A percentile compares a stretch with the other conserved stretches of the same genome.
Evolutionary conservation across 805 yeast species (phyloP).

Genomic region (Scheffersomyces amazonensis): DNA sequence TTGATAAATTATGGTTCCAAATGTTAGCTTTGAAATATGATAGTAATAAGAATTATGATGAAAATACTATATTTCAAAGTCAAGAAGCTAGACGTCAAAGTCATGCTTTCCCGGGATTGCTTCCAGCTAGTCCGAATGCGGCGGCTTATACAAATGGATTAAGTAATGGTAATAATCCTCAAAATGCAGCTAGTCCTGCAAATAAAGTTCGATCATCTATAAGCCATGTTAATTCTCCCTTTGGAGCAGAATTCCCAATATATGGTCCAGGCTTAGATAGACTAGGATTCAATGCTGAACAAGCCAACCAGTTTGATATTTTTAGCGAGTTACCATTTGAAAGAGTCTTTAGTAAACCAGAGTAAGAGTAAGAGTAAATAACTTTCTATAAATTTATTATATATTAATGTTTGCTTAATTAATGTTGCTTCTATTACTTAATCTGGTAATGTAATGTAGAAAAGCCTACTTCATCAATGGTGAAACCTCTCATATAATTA

Average conservation of each 20-base stretch:
- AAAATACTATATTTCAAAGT: neutral
- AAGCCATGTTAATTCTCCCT: neutral
- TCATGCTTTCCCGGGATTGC: neutral
- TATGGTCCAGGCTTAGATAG: constrained; percentile 1
- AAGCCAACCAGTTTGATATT: constrained; percentile 18
- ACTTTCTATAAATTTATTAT: too few relatives aligned
- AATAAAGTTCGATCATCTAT: neutral
- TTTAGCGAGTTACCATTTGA: constrained; percentile 26
- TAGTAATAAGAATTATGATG: neutral
- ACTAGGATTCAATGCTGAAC: constrained; percentile 13
- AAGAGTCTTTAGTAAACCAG: neutral
- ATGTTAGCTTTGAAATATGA: constrained; percentile 28
- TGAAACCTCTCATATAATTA: too few relatives aligned
- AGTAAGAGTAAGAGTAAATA: too few relatives aligned
- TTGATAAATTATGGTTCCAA: constrained; percentile 35
- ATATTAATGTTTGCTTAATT: too few relatives aligned
- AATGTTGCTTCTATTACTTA: too few relatives aligned
- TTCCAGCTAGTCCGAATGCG: neutral
- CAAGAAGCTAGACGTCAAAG: neutral
- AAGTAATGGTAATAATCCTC: neutral
- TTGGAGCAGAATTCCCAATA: neutral
- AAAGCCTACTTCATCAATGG: too few relatives aligned
- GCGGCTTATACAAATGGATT: too few relatives aligned
- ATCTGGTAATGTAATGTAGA: too few relatives aligned
- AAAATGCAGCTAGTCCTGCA: neutral